A percentile compares a stretch with the other conserved stretches of the same genome.
These are phyloP conservation scores for Phylloporus sp. DNA, from an alignment of 768 basidiomycete genomes.

Conservation along the genomic window DNA sequence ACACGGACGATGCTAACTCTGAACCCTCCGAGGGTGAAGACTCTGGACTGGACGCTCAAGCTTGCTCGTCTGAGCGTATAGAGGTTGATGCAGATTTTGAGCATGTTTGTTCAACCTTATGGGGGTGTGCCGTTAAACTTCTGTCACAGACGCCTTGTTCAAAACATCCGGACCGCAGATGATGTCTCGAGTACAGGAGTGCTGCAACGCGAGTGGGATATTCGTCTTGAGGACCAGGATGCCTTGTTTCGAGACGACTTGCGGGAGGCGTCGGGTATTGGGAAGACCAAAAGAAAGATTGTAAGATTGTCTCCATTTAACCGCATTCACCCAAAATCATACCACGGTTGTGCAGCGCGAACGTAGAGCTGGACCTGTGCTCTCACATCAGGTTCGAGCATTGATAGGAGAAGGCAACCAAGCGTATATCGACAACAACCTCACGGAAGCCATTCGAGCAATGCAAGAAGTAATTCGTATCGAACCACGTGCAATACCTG, in stretches of 20 bases:
- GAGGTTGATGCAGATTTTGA: slow-evolving; percentile 23
- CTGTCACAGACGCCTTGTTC: slow-evolving; percentile 56
- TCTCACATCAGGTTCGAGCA: slow-evolving; percentile 68
- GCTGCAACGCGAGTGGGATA: slow-evolving; percentile 70
- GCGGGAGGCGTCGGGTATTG: slow-evolving; percentile 70
- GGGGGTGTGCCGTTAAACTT: background rate
- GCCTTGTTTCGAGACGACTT: slow-evolving; percentile 72
- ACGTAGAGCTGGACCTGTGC: slow-evolving; percentile 50
- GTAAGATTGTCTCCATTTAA: slow-evolving; percentile 21
- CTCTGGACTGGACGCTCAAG: slow-evolving; percentile 1
- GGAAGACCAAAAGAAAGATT: slow-evolving; percentile 46
- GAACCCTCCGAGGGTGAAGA: slow-evolving; percentile 11
- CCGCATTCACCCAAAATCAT: background rate
- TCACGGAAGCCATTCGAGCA: slow-evolving; percentile 64
- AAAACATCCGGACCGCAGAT: slow-evolving; percentile 56
- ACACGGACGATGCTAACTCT: slow-evolving; percentile 3
- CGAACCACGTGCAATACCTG: slow-evolving; percentile 77
- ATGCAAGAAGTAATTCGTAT: slow-evolving; percentile 93
- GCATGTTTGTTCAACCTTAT: background rate
- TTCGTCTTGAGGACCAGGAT: slow-evolving; percentile 63
- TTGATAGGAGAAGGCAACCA: slow-evolving; percentile 86
- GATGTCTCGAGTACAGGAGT: slow-evolving; percentile 41
- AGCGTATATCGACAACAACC: slow-evolving; percentile 71
- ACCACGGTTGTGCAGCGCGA: slow-evolving; percentile 24
- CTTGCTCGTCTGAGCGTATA: background rate